phyloP scores from a whole-genome alignment of 441 rosid species.

The Biscutella laevigata region DNA sequence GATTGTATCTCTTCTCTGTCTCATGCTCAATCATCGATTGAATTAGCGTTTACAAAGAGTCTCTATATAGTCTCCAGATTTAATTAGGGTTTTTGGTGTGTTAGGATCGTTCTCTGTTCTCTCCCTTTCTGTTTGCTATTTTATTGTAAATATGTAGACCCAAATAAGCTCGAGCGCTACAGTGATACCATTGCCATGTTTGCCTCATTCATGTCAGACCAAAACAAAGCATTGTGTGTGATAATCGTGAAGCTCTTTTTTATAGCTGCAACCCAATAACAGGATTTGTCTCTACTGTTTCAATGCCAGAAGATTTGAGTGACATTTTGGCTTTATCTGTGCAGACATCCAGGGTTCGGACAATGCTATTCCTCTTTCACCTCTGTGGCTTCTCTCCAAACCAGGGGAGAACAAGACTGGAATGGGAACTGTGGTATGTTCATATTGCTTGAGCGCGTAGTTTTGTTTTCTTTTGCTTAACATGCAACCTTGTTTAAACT shows the following conservation, averaged over 20 bases:
- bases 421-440: slow-evolving; percentile 66
- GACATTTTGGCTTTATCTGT: slow-evolving; percentile 21
- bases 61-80: neutral
- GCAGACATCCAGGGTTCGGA: slow-evolving; percentile 81
- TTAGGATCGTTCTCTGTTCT: neutral
- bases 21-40: slow-evolving; percentile 12
- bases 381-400: slow-evolving; percentile 97
- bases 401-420: slow-evolving; percentile 78
- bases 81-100: slow-evolving; percentile 39
- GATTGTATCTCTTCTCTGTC: neutral
- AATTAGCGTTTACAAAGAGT: slow-evolving; percentile 2
- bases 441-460: slow-evolving; percentile 2
- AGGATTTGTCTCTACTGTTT: neutral
- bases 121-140: neutral
- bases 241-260: neutral
- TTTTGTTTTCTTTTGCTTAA: neutral
- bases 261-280: neutral
- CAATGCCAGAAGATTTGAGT: neutral
- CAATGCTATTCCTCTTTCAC: slow-evolving; percentile 82
- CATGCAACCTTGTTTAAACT: neutral
- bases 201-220: neutral
- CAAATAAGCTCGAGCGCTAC: neutral
- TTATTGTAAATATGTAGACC: neutral
- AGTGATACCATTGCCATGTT: neutral
- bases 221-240: no score